A percentile compares a stretch with the other conserved stretches of the same genome.
Evolutionary conservation across 257 asterid genomes (phyloP).

Genomic region (Penstemon eatonii): DNA sequence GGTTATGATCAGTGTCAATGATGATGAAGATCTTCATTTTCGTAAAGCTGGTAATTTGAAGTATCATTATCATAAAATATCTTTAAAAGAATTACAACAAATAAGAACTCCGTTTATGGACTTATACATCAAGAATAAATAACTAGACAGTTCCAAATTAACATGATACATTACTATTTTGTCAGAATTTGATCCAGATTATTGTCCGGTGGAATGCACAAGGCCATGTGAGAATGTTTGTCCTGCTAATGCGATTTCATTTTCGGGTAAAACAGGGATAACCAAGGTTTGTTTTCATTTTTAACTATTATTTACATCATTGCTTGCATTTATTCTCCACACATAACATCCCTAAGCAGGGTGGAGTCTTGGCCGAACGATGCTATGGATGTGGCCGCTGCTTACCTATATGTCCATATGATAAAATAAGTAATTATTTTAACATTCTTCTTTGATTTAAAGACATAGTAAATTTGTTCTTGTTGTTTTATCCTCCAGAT

Average conservation of each 20-base stretch:
- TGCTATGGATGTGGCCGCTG: conserved; percentile 99
- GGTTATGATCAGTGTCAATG: conserved; percentile 96
- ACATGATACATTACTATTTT: conserved; percentile 13
- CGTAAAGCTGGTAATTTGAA: conserved; percentile 79
- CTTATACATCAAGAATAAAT: neutral
- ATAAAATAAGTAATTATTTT: conserved; percentile 61
- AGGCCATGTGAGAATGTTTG: conserved; percentile 88
- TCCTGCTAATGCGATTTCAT: conserved; percentile 86
- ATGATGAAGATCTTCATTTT: conserved; percentile 79
- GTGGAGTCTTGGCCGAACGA: conserved; percentile 78
- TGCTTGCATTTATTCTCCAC: neutral
- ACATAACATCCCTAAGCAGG: conserved; percentile 39
- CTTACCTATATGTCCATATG: conserved; percentile 86
- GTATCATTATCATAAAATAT: neutral
- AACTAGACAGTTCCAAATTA: conserved; percentile 3
- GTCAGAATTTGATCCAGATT: conserved; percentile 77
- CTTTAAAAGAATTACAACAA: neutral
- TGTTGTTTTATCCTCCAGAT: conserved; percentile 14
- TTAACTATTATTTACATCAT: conserved; percentile 8
- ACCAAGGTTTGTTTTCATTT: conserved; percentile 44
- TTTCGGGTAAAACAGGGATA: conserved; percentile 36
- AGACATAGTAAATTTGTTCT: neutral
- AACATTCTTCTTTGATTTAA: neutral
- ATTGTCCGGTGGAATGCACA: conserved; percentile 77
- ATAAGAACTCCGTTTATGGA: neutral